These are phyloP conservation scores for Kodamaea neixiangensis DNA, from an alignment of 805 yeast genomes.

Conservation along the genomic window DNA sequence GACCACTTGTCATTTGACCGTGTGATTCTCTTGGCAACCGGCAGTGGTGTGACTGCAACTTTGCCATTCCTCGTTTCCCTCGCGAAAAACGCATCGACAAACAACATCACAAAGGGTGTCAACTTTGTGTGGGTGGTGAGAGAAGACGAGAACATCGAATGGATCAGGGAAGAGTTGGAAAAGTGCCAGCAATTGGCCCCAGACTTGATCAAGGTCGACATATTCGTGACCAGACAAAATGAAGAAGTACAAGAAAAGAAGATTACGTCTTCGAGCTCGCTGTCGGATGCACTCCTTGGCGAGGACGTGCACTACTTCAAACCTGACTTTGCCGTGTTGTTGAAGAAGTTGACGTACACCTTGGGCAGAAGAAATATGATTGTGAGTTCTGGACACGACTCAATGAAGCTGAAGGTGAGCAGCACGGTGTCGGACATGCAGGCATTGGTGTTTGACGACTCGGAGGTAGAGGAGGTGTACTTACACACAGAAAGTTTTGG, in stretches of 20 bases:
- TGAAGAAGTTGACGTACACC: slow-evolving; percentile 16
- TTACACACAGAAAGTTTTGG: slow-evolving; percentile 56
- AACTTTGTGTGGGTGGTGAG: slow-evolving; percentile 49
- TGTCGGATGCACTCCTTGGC: neutral
- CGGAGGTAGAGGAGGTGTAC: slow-evolving; percentile 46
- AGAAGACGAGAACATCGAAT: slow-evolving; percentile 31
- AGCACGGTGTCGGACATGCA: slow-evolving; percentile 45
- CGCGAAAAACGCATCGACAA: slow-evolving; percentile 17
- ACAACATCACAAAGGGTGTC: slow-evolving; percentile 25
- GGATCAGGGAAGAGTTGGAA: slow-evolving; percentile 42
- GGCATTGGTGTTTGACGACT: slow-evolving; percentile 27
- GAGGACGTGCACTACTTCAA: slow-evolving; percentile 20
- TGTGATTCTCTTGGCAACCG: slow-evolving; percentile 44
- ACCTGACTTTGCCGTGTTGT: slow-evolving; percentile 21
- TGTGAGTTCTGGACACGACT: slow-evolving; percentile 48
- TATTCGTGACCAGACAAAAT: slow-evolving; percentile 22
- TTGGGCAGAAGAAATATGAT: slow-evolving; percentile 38
- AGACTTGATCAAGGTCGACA: slow-evolving; percentile 26
- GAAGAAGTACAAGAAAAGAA: neutral
- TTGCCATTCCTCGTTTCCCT: slow-evolving; percentile 43
- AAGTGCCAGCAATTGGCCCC: slow-evolving; percentile 28
- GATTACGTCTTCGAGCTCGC: neutral
- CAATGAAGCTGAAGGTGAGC: slow-evolving; percentile 41
- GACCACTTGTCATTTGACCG: slow-evolving; percentile 47
- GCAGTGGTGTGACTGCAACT: slow-evolving; percentile 55